phyloP scores from a whole-genome alignment of 2,329 filamentous ascomycete species.

The Arachnomyces sp. region DNA sequence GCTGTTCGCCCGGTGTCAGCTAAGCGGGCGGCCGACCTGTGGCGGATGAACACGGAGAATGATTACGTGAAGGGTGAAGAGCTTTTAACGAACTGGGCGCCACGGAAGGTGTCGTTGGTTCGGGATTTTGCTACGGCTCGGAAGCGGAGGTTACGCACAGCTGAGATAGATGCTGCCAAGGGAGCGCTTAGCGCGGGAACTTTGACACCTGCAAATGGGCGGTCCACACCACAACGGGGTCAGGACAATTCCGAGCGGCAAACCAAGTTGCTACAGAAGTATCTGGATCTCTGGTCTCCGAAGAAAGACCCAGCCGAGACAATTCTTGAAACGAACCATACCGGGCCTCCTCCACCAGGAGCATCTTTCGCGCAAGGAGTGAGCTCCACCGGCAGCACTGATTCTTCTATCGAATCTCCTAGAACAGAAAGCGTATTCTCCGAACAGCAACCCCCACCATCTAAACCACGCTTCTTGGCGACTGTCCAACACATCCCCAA shows the following conservation, averaged over 20 bases:
- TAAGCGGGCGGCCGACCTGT: slow-evolving; percentile 84
- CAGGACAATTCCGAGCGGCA: slow-evolving; percentile 30
- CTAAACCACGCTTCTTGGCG: slow-evolving; percentile 60
- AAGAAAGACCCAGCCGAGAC: slow-evolving; percentile 33
- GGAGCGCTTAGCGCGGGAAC: slow-evolving; percentile 34
- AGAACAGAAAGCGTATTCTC: slow-evolving; percentile 13
- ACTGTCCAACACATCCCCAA: slow-evolving; percentile 71
- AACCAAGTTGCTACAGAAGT: slow-evolving; percentile 32
- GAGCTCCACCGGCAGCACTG: slow-evolving; percentile 8
- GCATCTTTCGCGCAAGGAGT: slow-evolving; percentile 22
- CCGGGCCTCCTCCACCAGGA: slow-evolving; percentile 35
- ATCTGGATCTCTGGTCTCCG: slow-evolving; percentile 34
- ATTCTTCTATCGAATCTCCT: slow-evolving; percentile 17
- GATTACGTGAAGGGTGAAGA: slow-evolving; percentile 97
- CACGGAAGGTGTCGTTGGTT: slow-evolving; percentile 83
- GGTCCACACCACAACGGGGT: slow-evolving; percentile 27
- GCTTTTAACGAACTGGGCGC: slow-evolving; percentile 71
- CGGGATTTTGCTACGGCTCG: slow-evolving; percentile 71
- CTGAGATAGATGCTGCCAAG: slow-evolving; percentile 64
- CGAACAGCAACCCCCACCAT: slow-evolving; percentile 17
- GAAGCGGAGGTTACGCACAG: slow-evolving; percentile 63
- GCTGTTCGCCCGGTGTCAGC: slow-evolving; percentile 80
- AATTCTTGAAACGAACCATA: slow-evolving; percentile 36
- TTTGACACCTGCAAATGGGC: slow-evolving; percentile 26
- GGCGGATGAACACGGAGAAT: slow-evolving; percentile 90